These are phyloP conservation scores for Leucaena leucocephala DNA, from an alignment of 306 rosid species.

Conservation along the genomic window DNA sequence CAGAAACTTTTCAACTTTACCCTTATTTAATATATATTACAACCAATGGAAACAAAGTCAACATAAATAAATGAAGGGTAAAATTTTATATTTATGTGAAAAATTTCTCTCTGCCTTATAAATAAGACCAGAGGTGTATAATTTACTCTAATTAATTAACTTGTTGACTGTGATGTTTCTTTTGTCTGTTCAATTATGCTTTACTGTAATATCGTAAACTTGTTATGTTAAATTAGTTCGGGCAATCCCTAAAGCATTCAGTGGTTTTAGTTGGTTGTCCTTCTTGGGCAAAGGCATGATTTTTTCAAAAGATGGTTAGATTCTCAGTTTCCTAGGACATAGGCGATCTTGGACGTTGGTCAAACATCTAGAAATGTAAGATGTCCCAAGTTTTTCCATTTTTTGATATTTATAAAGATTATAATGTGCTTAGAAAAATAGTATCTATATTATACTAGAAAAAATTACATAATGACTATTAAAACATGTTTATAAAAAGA, in stretches of 20 bases:
- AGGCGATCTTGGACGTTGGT: neutral
- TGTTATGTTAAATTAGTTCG: neutral
- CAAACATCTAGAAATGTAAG: neutral
- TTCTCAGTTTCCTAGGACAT: neutral
- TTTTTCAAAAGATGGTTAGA: constrained; percentile 3
- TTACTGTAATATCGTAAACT: constrained; percentile 10
- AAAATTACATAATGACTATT: neutral
- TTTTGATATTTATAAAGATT: neutral
- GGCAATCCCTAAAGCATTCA: constrained; percentile 1
- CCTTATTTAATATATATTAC: too few relatives aligned
- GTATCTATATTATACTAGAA: neutral
- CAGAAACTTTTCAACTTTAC: too few relatives aligned
- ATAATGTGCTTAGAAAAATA: neutral
- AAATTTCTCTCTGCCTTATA: too few relatives aligned
- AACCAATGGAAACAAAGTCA: too few relatives aligned
- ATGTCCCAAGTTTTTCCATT: neutral
- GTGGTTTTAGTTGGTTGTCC: constrained; percentile 9
- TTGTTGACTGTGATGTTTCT: neutral
- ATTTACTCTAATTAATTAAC: constrained; percentile 6
- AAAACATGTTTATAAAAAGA: neutral
- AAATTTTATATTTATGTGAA: too few relatives aligned
- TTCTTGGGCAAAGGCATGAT: constrained; percentile 4
- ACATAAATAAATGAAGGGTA: too few relatives aligned
- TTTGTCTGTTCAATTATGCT: constrained; percentile 7
- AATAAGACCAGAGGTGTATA: too few relatives aligned